Base-by-base conservation (phyloP, 345 rosid species). In the Eucalyptus microcorys region DNA sequence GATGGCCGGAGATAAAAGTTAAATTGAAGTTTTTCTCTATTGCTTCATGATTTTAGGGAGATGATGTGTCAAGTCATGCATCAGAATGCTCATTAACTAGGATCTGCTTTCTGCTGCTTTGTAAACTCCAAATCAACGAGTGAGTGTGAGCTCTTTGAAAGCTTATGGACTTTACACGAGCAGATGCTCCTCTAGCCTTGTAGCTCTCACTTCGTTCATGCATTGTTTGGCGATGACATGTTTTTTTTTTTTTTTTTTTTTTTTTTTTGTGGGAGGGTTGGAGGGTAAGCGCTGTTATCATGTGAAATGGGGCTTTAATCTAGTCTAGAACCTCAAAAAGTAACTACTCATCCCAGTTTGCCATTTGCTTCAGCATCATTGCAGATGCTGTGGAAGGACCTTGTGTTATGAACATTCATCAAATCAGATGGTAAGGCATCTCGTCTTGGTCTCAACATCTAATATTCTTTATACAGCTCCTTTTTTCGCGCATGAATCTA, bases 351-450 rank as follows among this genome's bases (percentile, higher is more conserved):
- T 53, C 71, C 24, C 80, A 24, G 85, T 49, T 83, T 24, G 84
- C 59, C 64, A 76, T 43, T 85, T 48, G 64, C 92, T 92, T 92
- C 92, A 95, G 98, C 97, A 96, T 92, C 98, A 96, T 90, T 96
- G 98, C 89, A 93, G 97, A 85, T 89, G 96, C 89, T 96, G 97
- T 88, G 96, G 98, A 59, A 93, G 95, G 92, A 94, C 96, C 15
- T 90, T 96, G 83, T 95, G 98, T 92, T 90, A 91, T 17, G 98
- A 96, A 79, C 98, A 96, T 91, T 96, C 98, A 6, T 93, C 98
- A 42, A 89, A 91, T 91, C 96, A 96, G 90, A 94, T 94, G 98
- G 98, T 96, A 45, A 37, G 83, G 45, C 47, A 3, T 37, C 84
- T 76, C 84, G 21, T 17, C 84, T 40, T 12, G 15, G 84, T 76